These are phyloP conservation scores for Comarum palustre DNA, from an alignment of 306 rosid genomes.

Conservation along the genomic window DNA sequence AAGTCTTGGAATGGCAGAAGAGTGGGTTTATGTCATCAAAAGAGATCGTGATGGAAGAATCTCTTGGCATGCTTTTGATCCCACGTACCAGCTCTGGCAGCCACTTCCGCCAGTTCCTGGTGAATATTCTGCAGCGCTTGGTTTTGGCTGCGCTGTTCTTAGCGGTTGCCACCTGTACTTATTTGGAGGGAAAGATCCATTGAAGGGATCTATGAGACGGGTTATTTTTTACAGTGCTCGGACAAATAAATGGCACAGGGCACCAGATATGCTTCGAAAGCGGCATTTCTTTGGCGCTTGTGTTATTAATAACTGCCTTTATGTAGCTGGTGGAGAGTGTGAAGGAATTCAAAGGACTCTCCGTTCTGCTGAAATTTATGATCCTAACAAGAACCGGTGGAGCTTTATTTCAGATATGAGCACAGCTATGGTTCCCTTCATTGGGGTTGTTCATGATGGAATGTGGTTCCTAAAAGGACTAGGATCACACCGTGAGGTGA, in stretches of 20 bases:
- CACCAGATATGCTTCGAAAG: constrained; percentile 94
- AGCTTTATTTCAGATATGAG: constrained; percentile 90
- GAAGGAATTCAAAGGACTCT: constrained; percentile 97
- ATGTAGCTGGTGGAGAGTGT: constrained; percentile 99
- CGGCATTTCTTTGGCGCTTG: constrained; percentile 93
- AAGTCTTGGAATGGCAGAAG: constrained; percentile 99
- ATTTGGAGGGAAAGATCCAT: constrained; percentile 93
- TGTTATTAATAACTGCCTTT: constrained; percentile 92
- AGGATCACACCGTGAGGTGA: constrained; percentile 83
- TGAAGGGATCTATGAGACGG: constrained; percentile 90
- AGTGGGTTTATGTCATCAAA: constrained; percentile 97
- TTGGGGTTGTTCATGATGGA: constrained; percentile 89
- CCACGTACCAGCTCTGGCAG: constrained; percentile 94
- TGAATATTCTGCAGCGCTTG: constrained; percentile 92
- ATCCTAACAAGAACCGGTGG: constrained; percentile 87
- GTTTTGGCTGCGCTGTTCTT: constrained; percentile 97
- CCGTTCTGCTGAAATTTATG: constrained; percentile 91
- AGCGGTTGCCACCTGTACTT: constrained; percentile 97
- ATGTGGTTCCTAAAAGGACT: constrained; percentile 95
- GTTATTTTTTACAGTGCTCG: constrained; percentile 93
- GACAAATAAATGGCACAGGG: constrained; percentile 97
- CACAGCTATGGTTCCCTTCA: constrained; percentile 94
- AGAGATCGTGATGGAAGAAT: constrained; percentile 93
- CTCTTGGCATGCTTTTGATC: constrained; percentile 97
- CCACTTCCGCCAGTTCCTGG: constrained; percentile 95